Conservation (phyloP, 129 eudicot genomes). For the Flaveria trinervia region DNA sequence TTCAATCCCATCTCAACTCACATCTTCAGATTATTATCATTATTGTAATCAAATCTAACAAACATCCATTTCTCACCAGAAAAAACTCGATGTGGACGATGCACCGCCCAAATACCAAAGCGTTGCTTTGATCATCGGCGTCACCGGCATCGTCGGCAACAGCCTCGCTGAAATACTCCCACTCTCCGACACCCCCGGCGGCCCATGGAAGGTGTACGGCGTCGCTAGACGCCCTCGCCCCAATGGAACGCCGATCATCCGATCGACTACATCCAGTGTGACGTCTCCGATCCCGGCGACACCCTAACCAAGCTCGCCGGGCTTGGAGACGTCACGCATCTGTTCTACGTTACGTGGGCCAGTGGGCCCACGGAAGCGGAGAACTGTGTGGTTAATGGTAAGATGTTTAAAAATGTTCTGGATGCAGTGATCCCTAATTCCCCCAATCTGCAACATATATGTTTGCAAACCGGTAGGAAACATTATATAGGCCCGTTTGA, state of each 20-base stretch:
- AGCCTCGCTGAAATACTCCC: conserved; percentile 85
- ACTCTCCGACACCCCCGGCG: conserved; percentile 78
- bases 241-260: conserved; percentile 71
- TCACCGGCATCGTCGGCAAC: conserved; percentile 86
- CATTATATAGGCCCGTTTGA: conserved; percentile 59
- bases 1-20: neutral
- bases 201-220: conserved; percentile 95
- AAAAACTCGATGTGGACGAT: conserved; percentile 62
- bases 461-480: conserved; percentile 70
- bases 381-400: conserved; percentile 55
- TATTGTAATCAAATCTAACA: neutral
- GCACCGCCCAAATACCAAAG: conserved; percentile 58
- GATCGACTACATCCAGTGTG: conserved; percentile 71
- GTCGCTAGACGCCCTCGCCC: conserved; percentile 74
- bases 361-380: conserved; percentile 49
- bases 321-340: conserved; percentile 63
- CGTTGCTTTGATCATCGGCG: conserved; percentile 68
- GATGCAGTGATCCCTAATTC: conserved; percentile 58
- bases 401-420: conserved; percentile 63
- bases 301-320: conserved; percentile 45
- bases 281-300: conserved; percentile 50
- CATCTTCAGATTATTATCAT: too few species aligned
- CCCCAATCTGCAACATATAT: conserved; percentile 61
- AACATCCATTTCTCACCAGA: conserved; percentile 38
- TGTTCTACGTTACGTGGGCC: conserved; percentile 80